Evolutionary conservation across 1,139 yeast genomes (phyloP), one percentile per base, ranked within the genome.

Genomic region (Diutina catenulata): DNA sequence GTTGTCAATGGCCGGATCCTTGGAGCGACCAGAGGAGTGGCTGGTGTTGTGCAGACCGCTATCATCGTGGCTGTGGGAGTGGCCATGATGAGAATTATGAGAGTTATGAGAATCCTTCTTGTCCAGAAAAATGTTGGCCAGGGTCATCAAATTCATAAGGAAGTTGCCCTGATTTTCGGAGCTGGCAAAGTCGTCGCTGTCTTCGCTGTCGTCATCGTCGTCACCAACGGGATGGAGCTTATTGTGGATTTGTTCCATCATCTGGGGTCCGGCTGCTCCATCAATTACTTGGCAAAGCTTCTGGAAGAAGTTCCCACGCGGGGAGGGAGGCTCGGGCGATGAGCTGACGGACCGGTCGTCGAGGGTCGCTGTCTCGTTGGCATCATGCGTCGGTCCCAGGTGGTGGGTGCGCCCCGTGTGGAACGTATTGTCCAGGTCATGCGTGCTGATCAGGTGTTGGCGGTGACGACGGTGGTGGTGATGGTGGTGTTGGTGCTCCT

Each of bases 81-180:
- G 10, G 18, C 13, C 8, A 8, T 27, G 10, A 5, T 13, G 29
- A n/a, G 29, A 27, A 27, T 27, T 6, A 14, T 8, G 10, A n/a
- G n/a, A n/a, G n/a, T n/a, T n/a, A 10, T 6, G 15, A 18, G 8
- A 8, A n/a, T 13, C 6, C 13, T 27, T 18, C 13, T 31, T n/a
- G 19, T 11, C 15, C 6, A 24, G 25, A 21, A 31, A 20, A 3
- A 8, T n/a, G 13, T 21, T 19, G 10, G 35, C 35, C n/a, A 16
- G 7, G 11, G 35, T 31, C 26, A 31, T 21, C 4, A 31, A 21
- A n/a, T 31, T 31, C 26, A 31, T 21, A 16, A 31, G 21, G 5
- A 31, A 31, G 25, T 31, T 31, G n/a, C 35, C 35, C 13, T 31
- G 35, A 25, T 24, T 21, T n/a, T 31, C 35, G 25, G 21, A 25